phyloP scores from a whole-genome alignment of 2,329 filamentous ascomycete genomes.

The Penicillium sp. region DNA sequence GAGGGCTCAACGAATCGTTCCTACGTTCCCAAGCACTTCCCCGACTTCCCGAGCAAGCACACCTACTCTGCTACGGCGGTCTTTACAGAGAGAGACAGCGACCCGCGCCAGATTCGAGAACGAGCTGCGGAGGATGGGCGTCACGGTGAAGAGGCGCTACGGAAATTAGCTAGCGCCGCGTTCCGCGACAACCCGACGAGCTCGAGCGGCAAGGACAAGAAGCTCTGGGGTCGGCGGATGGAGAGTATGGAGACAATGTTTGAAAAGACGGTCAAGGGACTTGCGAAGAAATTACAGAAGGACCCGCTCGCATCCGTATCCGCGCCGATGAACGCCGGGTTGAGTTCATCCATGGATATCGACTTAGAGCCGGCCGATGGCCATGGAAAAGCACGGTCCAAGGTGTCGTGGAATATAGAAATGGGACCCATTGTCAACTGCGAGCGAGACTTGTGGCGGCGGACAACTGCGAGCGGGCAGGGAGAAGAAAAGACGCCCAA shows the following conservation, averaged over 20 bases:
- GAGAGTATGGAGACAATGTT: slow-evolving; percentile 52
- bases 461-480: slow-evolving; percentile 39
- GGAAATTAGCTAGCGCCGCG: slow-evolving; percentile 57
- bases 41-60: slow-evolving; percentile 61
- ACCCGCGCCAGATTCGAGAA: slow-evolving; percentile 60
- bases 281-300: slow-evolving; percentile 43
- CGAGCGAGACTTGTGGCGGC: slow-evolving; percentile 58
- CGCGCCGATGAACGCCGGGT: slow-evolving; percentile 18
- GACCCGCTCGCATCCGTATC: slow-evolving; percentile 24
- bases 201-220: slow-evolving; percentile 42
- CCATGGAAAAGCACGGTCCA: slow-evolving; percentile 27
- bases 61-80: slow-evolving; percentile 62
- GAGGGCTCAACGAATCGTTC: slow-evolving; percentile 46
- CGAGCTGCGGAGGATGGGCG: slow-evolving; percentile 64
- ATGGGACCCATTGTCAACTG: slow-evolving; percentile 58
- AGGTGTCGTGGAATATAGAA: slow-evolving; percentile 37
- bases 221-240: slow-evolving; percentile 37
- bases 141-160: slow-evolving; percentile 62
- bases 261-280: slow-evolving; percentile 55
- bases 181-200: slow-evolving; percentile 43
- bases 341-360: slow-evolving; percentile 30
- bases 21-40: slow-evolving; percentile 62
- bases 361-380: slow-evolving; percentile 27
- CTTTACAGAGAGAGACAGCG: slow-evolving; percentile 57
- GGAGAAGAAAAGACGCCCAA: slow-evolving; percentile 36